phyloP scores from a whole-genome alignment of 1,284 basidiomycete genomes.

The Meira miltonrushii region DNA sequence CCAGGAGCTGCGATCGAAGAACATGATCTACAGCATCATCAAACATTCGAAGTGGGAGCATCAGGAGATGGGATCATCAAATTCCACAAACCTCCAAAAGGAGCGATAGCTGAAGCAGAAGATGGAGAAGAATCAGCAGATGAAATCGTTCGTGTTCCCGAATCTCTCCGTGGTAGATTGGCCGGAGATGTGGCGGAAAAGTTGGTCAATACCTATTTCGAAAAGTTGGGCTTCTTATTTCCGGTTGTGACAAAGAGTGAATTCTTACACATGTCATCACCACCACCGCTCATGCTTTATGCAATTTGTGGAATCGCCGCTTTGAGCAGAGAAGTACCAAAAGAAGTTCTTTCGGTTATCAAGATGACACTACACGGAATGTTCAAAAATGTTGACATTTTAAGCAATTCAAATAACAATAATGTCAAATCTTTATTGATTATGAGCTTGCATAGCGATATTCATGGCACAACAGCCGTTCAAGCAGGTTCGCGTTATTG shows the following conservation, averaged over 20 bases:
- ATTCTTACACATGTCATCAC: slow-evolving; percentile 67
- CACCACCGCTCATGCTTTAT: slow-evolving; percentile 77
- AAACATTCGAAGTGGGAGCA: slow-evolving; percentile 59
- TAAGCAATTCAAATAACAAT: slow-evolving; percentile 76
- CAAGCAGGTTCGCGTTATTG: slow-evolving; percentile 51
- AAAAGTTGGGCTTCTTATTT: slow-evolving; percentile 73
- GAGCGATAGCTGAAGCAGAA: slow-evolving; percentile 12
- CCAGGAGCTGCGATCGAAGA: slow-evolving; percentile 73
- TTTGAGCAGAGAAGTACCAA: slow-evolving; percentile 73
- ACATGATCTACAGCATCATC: slow-evolving; percentile 64
- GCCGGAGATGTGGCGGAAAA: slow-evolving; percentile 57
- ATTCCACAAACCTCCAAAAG: slow-evolving; percentile 61
- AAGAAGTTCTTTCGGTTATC: slow-evolving; percentile 74
- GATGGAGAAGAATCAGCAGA: slow-evolving; percentile 9
- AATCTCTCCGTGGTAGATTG: slow-evolving; percentile 34
- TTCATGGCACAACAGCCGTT: slow-evolving; percentile 52
- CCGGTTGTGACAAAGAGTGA: slow-evolving; percentile 81
- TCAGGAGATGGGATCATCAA: slow-evolving; percentile 80
- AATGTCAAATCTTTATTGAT: slow-evolving; percentile 86
- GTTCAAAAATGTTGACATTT: slow-evolving; percentile 73
- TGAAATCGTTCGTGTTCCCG: slow-evolving; percentile 24
- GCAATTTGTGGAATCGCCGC: slow-evolving; percentile 87
- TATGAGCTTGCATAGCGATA: slow-evolving; percentile 65
- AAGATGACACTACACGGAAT: slow-evolving; percentile 65
- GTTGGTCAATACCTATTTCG: slow-evolving; percentile 85